A percentile compares a stretch with the other conserved stretches of the same genome.
Conservation (phyloP, 2,329 filamentous ascomycete genomes). For the Botrytis fragariae region DNA sequence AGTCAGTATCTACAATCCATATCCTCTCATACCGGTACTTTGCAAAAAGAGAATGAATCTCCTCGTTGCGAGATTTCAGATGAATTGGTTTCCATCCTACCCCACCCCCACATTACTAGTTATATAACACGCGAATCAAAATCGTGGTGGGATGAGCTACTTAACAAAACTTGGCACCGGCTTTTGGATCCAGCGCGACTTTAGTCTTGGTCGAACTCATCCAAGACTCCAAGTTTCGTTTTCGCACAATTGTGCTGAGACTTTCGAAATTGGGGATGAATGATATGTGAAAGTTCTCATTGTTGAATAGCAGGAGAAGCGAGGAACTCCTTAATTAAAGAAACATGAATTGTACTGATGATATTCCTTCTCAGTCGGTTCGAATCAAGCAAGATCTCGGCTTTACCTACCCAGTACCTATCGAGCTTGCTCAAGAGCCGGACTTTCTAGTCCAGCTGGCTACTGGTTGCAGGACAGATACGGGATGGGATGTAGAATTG, state of each 20-base stretch:
- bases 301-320: not conserved
- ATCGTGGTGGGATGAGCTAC: not conserved
- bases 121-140: not conserved
- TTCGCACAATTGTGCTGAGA: not conserved
- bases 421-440: not conserved
- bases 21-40: not conserved
- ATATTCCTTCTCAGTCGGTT: not conserved
- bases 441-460: not conserved
- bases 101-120: not conserved
- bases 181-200: not conserved
- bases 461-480: not conserved
- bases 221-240: not conserved
- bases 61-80: not conserved
- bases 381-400: not conserved
- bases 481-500: not conserved
- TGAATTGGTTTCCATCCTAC: not conserved
- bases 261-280: not conserved
- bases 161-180: not conserved
- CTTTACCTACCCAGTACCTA: not conserved
- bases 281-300: not conserved
- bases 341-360: not conserved
- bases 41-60: not conserved
- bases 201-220: not conserved
- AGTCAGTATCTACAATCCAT: not conserved
- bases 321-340: not conserved